A percentile compares a stretch with the other conserved stretches of the same genome.
phyloP scores from a whole-genome alignment of 371 early-diverging fungal genomes.

The Rhizomucor pusillus region DNA sequence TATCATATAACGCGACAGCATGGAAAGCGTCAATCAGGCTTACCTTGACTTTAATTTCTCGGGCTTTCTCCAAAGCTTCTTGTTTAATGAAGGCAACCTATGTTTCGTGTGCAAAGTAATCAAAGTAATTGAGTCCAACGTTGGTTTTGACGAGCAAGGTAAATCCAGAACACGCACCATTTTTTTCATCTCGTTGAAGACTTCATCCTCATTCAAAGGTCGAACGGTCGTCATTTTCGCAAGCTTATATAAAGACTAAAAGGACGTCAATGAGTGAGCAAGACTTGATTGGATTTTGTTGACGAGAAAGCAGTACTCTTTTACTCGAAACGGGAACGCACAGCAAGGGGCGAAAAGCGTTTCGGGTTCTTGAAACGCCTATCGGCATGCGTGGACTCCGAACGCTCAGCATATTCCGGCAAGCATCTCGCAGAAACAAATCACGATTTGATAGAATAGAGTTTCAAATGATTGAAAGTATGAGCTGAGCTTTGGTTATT shows the following conservation, averaged over 20 bases:
- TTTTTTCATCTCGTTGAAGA: slow-evolving; percentile 83
- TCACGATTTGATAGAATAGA: too few relatives aligned
- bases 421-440: too few relatives aligned
- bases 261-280: too few relatives aligned
- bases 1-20: not conserved
- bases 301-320: too few relatives aligned
- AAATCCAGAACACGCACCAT: slow-evolving; percentile 54
- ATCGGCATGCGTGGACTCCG: too few relatives aligned
- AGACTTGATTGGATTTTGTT: too few relatives aligned
- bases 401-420: too few relatives aligned
- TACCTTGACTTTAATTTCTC: slow-evolving; percentile 97
- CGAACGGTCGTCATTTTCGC: slow-evolving; percentile 41
- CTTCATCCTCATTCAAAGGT: slow-evolving; percentile 92
- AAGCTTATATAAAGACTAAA: slow-evolving; percentile 1
- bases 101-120: not conserved
- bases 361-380: too few relatives aligned
- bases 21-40: not conserved
- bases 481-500: too few relatives aligned
- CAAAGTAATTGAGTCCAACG: not conserved
- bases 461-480: too few relatives aligned
- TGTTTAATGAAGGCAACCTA: slow-evolving; percentile 95
- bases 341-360: too few relatives aligned
- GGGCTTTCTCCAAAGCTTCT: slow-evolving; percentile 97
- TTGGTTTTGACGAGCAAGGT: not conserved
- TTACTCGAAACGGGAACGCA: too few relatives aligned